These are phyloP conservation scores for Arabidopsis suecica DNA, from an alignment of 345 rosid genomes.

Conservation along the genomic window DNA sequence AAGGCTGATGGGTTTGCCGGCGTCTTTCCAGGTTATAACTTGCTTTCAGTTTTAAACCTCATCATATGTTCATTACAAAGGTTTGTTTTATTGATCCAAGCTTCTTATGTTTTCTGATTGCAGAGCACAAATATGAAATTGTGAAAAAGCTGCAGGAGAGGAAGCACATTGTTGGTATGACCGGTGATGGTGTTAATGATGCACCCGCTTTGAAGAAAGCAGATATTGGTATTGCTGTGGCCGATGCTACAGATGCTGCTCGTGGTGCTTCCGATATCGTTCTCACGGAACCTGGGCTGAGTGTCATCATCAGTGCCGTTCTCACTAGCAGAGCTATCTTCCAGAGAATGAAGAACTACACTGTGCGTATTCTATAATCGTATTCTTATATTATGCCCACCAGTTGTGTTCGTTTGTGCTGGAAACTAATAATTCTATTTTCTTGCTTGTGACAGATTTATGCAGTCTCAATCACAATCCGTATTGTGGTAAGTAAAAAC, in stretches of 20 bases:
- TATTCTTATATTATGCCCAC: neutral
- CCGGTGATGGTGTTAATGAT: slow-evolving; percentile 95
- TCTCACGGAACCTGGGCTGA: slow-evolving; percentile 88
- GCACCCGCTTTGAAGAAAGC: slow-evolving; percentile 90
- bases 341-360: slow-evolving; percentile 92
- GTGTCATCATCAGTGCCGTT: slow-evolving; percentile 93
- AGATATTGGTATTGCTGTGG: slow-evolving; percentile 93
- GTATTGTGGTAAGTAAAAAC: slow-evolving; percentile 50
- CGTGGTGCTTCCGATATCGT: slow-evolving; percentile 91
- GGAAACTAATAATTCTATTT: slow-evolving; percentile 10
- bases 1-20: slow-evolving; percentile 96
- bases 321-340: slow-evolving; percentile 94
- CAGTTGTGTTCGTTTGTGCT: slow-evolving; percentile 21
- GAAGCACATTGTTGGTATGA: slow-evolving; percentile 94
- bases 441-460: slow-evolving; percentile 42
- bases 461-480: slow-evolving; percentile 56
- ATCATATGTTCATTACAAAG: slow-evolving; percentile 9
- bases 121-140: slow-evolving; percentile 89
- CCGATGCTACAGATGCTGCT: slow-evolving; percentile 95
- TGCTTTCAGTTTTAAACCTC: slow-evolving; percentile 22
- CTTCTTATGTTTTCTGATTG: slow-evolving; percentile 35
- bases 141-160: slow-evolving; percentile 76
- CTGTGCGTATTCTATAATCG: slow-evolving; percentile 47
- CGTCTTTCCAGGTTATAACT: slow-evolving; percentile 75
- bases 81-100: slow-evolving; percentile 18